Conservation (phyloP, 1,284 basidiomycete genomes). For the Mycena sp. region DNA sequence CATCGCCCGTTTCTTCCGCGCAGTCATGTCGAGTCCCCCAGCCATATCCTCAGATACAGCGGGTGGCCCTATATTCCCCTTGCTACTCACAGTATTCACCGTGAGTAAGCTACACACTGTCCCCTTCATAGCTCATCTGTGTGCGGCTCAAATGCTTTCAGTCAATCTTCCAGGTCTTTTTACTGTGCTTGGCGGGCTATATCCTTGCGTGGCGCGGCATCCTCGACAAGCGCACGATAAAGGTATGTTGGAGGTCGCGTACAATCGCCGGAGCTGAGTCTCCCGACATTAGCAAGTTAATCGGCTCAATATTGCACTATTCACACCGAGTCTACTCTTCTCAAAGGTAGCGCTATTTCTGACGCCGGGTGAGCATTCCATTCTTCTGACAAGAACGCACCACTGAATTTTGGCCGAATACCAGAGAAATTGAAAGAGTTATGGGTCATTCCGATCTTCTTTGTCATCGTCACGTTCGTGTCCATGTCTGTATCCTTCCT, state of each 20-base stretch:
- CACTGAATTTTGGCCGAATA: slow-evolving; percentile 13
- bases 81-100: slow-evolving; percentile 65
- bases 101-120: slow-evolving; percentile 48
- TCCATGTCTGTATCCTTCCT: slow-evolving; percentile 68
- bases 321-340: slow-evolving; percentile 93
- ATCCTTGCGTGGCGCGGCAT: slow-evolving; percentile 83
- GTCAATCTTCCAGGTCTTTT: slow-evolving; percentile 92
- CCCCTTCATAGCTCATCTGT: background rate
- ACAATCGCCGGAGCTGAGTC: slow-evolving; percentile 13
- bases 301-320: slow-evolving; percentile 86
- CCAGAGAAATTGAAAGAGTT: slow-evolving; percentile 85
- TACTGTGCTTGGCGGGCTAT: slow-evolving; percentile 90
- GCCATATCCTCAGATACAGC: no score
- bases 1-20: no score
- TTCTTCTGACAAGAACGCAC: background rate
- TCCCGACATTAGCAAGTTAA: slow-evolving; percentile 71
- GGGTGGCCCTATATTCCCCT: slow-evolving; percentile 41
- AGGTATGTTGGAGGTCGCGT: slow-evolving; percentile 55
- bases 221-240: slow-evolving; percentile 91
- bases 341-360: slow-evolving; percentile 92
- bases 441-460: slow-evolving; percentile 92
- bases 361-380: slow-evolving; percentile 59
- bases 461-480: slow-evolving; percentile 75
- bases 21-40: no score
- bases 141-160: slow-evolving; percentile 44